Percentiles rank a stretch among this genome's conserved stretches.
Conservation (phyloP, 2,329 filamentous ascomycete species). For the Rutstroemia sydowiana region DNA sequence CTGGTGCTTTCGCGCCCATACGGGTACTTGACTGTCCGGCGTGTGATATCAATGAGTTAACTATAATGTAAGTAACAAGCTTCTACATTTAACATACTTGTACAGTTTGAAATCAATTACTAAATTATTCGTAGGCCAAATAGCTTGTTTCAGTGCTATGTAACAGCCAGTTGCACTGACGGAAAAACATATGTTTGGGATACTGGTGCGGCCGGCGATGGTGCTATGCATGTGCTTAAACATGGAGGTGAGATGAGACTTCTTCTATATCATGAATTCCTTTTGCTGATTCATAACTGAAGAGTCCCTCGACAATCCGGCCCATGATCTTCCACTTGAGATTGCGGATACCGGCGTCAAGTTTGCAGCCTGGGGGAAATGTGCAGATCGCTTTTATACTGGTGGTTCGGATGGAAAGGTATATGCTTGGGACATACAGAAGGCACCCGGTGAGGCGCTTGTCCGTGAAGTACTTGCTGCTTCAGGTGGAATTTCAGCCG, state of each 20-base stretch:
- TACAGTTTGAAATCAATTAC: constrained; percentile 11
- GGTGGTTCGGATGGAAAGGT: constrained; percentile 56
- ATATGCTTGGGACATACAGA: constrained; percentile 55
- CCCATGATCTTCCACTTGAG: constrained; percentile 34
- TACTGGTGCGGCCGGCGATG: constrained; percentile 43
- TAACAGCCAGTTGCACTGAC: constrained; percentile 56
- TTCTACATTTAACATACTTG: too few relatives aligned
- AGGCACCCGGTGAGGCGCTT: constrained; percentile 35
- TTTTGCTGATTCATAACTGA: constrained; percentile 12
- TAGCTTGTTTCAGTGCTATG: constrained; percentile 41
- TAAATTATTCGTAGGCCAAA: constrained; percentile 39
- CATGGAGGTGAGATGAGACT: constrained; percentile 38
- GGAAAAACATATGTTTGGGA: constrained; percentile 59
- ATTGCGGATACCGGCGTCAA: constrained; percentile 55
- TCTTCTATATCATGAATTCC: too few relatives aligned
- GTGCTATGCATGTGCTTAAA: constrained; percentile 46
- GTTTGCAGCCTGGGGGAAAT: constrained; percentile 54
- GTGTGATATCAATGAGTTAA: constrained; percentile 55
- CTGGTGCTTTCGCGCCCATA: constrained; percentile 37
- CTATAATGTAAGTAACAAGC: constrained; percentile 42
- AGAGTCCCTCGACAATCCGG: constrained; percentile 27
- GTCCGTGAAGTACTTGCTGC: constrained; percentile 48
- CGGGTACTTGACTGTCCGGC: constrained; percentile 53
- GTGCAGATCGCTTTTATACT: constrained; percentile 51
- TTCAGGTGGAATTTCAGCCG: constrained; percentile 49